Conservation (phyloP, 352 stramenopile species). For the Stramenopiles sp. region DNA sequence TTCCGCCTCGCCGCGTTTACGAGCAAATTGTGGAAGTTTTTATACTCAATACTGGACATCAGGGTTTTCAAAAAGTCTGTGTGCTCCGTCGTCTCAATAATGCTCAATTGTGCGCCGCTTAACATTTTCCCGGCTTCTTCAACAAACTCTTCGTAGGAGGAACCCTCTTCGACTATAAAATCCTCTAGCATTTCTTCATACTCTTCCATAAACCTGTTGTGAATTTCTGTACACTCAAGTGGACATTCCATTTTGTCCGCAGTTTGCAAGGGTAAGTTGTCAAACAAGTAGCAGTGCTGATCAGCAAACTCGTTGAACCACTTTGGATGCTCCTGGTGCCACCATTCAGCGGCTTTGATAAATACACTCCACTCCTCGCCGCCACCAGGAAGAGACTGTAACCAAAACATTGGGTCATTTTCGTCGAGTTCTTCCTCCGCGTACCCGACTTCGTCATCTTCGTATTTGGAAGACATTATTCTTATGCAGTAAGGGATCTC, state of each 20-base stretch:
- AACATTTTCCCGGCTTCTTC: background rate
- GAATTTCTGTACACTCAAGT: background rate
- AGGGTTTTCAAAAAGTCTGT: background rate
- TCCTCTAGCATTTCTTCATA: constrained; percentile 5
- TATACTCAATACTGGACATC: background rate
- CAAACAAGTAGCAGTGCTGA: background rate
- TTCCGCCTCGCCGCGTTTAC: background rate
- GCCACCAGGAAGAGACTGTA: background rate
- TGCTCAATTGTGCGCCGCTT: background rate
- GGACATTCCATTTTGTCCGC: constrained; percentile 1
- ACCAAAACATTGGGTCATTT: background rate
- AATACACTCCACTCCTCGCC: background rate
- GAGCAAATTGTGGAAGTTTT: background rate
- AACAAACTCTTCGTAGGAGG: background rate
- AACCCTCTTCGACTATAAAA: background rate
- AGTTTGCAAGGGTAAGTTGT: background rate
- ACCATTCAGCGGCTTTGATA: background rate
- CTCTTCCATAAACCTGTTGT: background rate
- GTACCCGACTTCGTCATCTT: background rate
- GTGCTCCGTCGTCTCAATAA: background rate
- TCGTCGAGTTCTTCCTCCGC: background rate
- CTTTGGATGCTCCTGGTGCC: background rate
- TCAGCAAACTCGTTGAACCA: background rate
- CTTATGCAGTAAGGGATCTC: background rate
- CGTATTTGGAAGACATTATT: background rate